Conservation (phyloP, 208 protist genomes). For the Acanthamoeba sp. region DNA sequence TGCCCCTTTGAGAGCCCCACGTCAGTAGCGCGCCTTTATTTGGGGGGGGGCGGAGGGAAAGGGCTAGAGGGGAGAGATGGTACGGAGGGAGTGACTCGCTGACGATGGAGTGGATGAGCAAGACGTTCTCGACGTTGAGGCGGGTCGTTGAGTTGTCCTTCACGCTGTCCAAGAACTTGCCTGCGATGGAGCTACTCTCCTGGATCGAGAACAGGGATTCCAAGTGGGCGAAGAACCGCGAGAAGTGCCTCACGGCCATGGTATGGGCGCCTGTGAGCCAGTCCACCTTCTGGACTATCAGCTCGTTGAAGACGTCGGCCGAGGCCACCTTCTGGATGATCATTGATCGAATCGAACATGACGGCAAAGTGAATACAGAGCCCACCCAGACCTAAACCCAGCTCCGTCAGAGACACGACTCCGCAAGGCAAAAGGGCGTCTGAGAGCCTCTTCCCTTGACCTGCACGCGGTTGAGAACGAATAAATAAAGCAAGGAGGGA, state of each 20-base stretch:
- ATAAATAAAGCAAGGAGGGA: too few species aligned
- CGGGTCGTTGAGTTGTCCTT: constrained; percentile 9
- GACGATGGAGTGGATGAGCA: constrained; percentile 63
- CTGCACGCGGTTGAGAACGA: too few species aligned
- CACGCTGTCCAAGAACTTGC: constrained; percentile 79
- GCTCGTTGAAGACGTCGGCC: constrained; percentile 68
- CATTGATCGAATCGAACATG: neutral
- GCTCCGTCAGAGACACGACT: constrained; percentile 11
- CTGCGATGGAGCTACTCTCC: constrained; percentile 71
- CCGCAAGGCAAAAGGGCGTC: constrained; percentile 52
- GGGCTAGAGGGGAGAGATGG: neutral
- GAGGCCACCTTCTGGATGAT: constrained; percentile 68
- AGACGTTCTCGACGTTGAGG: constrained; percentile 72
- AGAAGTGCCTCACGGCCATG: constrained; percentile 74
- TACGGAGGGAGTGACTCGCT: neutral
- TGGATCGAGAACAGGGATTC: constrained; percentile 77
- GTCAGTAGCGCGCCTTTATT: neutral
- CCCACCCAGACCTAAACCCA: constrained; percentile 39
- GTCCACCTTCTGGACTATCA: constrained; percentile 61
- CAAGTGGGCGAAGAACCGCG: constrained; percentile 76
- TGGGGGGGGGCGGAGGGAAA: neutral
- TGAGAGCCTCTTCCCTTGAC: constrained; percentile 59
- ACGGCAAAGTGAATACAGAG: neutral
- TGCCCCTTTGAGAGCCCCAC: neutral
- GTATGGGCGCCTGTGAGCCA: constrained; percentile 80